These are phyloP conservation scores for Pharnaceum exiguum DNA, from an alignment of 148 eudicot species.

Conservation along the genomic window DNA sequence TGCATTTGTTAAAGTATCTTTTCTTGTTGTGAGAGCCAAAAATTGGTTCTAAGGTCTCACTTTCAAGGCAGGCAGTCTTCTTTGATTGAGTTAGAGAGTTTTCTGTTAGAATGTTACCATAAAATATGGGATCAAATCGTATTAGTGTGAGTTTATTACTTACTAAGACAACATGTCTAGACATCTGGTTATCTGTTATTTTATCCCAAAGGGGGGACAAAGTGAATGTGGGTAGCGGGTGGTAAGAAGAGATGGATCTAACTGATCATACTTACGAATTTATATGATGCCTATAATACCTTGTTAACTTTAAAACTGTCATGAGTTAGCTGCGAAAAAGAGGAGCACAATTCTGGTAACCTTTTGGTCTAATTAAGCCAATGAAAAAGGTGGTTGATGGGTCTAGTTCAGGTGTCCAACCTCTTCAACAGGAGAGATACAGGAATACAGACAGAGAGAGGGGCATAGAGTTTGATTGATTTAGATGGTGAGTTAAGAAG, in stretches of 20 bases:
- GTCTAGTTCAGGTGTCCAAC: constrained; percentile 30
- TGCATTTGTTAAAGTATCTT: no score
- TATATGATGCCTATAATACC: not conserved
- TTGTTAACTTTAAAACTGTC: not conserved
- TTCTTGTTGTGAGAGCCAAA: no score
- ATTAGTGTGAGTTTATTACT: not conserved
- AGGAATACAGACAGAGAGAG: constrained; percentile 8
- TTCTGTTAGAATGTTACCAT: not conserved
- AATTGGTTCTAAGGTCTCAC: no score
- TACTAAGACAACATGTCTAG: not conserved
- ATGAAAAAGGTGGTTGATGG: constrained; percentile 21
- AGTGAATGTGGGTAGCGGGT: not conserved
- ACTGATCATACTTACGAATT: no score
- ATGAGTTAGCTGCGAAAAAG: not conserved
- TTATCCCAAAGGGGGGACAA: not conserved
- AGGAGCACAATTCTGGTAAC: not conserved
- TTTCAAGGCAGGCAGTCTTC: no score
- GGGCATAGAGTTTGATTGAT: constrained; percentile 12
- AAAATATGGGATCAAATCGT: not conserved
- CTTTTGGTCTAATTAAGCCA: not conserved
- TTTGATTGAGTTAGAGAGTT: no score
- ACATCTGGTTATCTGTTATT: constrained; percentile 1
- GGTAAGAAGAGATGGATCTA: not conserved
- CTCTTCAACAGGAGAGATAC: not conserved
- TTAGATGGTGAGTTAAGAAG: constrained; percentile 12